A percentile compares a stretch with the other conserved stretches of the same genome.
Conservation (phyloP, 352 stramenopile species). For the Pythium volutum region DNA sequence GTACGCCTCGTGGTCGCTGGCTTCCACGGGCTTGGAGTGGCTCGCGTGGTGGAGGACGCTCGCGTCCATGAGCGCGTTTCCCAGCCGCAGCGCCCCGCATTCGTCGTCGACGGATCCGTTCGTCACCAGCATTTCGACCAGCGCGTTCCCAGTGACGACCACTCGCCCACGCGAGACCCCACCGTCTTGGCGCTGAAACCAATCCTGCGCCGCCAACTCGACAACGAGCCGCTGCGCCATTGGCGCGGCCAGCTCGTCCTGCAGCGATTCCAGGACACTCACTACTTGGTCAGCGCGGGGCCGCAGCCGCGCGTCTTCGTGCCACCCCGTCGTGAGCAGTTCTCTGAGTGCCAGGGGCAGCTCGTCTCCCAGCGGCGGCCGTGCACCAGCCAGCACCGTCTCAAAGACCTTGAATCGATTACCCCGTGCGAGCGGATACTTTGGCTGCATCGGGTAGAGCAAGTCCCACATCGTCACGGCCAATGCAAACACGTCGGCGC, state of each 20-base stretch:
- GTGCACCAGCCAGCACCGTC: conserved; percentile 33
- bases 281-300: conserved; percentile 42
- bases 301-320: conserved; percentile 31
- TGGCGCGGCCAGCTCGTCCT: conserved; percentile 38
- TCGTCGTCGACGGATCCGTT: conserved; percentile 11
- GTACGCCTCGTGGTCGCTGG: conserved; percentile 6
- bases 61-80: conserved; percentile 27
- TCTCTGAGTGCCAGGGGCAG: conserved; percentile 33
- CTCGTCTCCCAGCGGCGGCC: conserved; percentile 30
- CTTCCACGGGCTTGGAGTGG: conserved; percentile 21
- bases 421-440: conserved; percentile 30
- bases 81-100: conserved; percentile 20
- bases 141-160: neutral
- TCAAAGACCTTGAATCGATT: conserved; percentile 43
- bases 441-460: conserved; percentile 35
- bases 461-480: conserved; percentile 68
- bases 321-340: conserved; percentile 47
- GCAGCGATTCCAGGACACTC: conserved; percentile 39
- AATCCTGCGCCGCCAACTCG: conserved; percentile 12
- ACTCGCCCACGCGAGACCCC: neutral
- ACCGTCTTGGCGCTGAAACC: neutral
- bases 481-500: conserved; percentile 52
- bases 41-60: conserved; percentile 18
- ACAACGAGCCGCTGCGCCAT: conserved; percentile 27
- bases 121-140: conserved; percentile 6